A percentile compares a stretch with the other conserved stretches of the same genome.
These are phyloP conservation scores for Aspergillus ruber DNA, from an alignment of 2,329 filamentous ascomycete genomes.

Conservation along the genomic window DNA sequence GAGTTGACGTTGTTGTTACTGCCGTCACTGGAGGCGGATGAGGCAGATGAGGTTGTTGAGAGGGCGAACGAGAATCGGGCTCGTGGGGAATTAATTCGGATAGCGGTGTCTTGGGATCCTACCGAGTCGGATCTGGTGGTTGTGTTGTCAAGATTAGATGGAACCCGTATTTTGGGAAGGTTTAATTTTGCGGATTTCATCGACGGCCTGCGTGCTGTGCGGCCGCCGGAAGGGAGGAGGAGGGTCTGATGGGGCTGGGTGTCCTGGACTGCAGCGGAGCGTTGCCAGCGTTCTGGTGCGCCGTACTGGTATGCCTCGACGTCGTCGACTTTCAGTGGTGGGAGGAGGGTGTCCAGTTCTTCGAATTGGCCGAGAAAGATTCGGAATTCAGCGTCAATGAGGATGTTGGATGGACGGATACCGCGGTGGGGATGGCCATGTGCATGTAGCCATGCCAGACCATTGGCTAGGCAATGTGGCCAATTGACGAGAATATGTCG, in stretches of 20 bases:
- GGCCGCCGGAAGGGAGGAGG: conserved; percentile 37
- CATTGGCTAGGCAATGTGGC: conserved; percentile 48
- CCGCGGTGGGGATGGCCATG: conserved; percentile 50
- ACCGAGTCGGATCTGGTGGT: conserved; percentile 22
- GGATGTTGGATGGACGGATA: conserved; percentile 55
- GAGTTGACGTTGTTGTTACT: conserved; percentile 12
- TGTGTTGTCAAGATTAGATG: conserved; percentile 14
- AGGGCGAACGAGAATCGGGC: conserved; percentile 26
- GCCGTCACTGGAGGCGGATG: conserved; percentile 23
- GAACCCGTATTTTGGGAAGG: conserved; percentile 18
- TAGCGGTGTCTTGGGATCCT: conserved; percentile 29
- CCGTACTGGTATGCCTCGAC: conserved; percentile 55
- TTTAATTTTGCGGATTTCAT: conserved; percentile 14
- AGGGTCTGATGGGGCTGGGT: conserved; percentile 20
- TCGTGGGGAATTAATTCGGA: conserved; percentile 24
- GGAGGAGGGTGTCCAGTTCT: conserved; percentile 48
- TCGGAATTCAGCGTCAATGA: conserved; percentile 50
- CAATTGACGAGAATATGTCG: conserved; percentile 39
- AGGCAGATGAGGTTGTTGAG: conserved; percentile 30
- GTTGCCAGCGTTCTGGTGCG: conserved; percentile 50
- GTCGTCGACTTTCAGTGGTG: conserved; percentile 47
- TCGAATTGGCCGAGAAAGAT: conserved; percentile 56
- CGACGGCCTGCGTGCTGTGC: conserved; percentile 28
- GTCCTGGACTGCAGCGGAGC: conserved; percentile 31
- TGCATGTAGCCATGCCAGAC: conserved; percentile 51